Evolutionary conservation across 305 asterid species (phyloP).

Genomic region (Andrographis paniculata): DNA sequence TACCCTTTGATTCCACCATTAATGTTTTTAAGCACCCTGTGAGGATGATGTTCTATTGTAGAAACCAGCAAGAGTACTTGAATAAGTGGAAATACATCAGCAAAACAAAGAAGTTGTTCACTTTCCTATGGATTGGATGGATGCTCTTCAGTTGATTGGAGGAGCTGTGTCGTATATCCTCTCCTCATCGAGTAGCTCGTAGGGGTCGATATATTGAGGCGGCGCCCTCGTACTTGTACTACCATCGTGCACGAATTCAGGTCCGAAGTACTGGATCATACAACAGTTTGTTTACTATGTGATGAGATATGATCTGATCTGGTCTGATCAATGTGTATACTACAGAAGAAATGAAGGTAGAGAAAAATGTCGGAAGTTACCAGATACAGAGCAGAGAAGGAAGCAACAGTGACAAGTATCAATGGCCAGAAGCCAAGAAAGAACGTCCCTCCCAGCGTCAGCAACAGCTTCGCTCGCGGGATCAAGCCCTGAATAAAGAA

Average conservation of each 20-base stretch:
- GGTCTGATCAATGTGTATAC: constrained; percentile 2
- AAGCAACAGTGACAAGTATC: constrained; percentile 60
- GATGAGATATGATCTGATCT: too few relatives aligned
- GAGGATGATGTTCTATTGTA: too few relatives aligned
- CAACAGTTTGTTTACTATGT: too few relatives aligned
- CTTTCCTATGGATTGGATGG: too few relatives aligned
- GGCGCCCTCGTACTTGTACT: constrained; percentile 22
- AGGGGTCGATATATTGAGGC: constrained; percentile 69
- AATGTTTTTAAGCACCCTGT: too few relatives aligned
- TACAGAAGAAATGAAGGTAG: neutral
- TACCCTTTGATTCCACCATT: too few relatives aligned
- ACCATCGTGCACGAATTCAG: constrained; percentile 67
- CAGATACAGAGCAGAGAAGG: constrained; percentile 61
- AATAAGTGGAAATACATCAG: too few relatives aligned
- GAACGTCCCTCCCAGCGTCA: constrained; percentile 85
- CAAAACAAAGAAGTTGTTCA: too few relatives aligned
- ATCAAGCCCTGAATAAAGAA: constrained; percentile 57
- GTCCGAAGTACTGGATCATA: constrained; percentile 70
- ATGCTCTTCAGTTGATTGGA: constrained; percentile 26
- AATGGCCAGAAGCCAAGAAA: constrained; percentile 83
- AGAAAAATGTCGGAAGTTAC: constrained; percentile 30
- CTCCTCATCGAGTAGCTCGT: constrained; percentile 69
- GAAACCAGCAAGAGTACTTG: too few relatives aligned
- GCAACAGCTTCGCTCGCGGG: constrained; percentile 80
- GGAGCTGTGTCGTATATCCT: constrained; percentile 59